phyloP scores from a whole-genome alignment of 768 basidiomycete genomes.

The Polyporus arcularius region DNA sequence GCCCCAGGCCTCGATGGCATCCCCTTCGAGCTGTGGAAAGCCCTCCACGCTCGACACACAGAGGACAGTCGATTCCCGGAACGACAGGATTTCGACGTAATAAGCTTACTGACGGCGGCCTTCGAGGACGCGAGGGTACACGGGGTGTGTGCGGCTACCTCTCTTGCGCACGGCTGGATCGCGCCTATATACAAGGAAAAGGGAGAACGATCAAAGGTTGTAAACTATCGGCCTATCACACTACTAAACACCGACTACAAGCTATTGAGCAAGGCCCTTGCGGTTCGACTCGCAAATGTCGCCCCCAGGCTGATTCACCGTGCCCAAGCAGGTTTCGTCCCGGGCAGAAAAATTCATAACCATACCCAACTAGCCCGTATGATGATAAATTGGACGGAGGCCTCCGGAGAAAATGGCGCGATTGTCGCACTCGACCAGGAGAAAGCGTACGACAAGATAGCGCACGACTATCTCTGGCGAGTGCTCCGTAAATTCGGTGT shows the following conservation, averaged over 20 bases:
- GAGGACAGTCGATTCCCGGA: too few species aligned
- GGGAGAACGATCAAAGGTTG: slow-evolving; percentile 6
- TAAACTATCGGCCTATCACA: slow-evolving; percentile 22
- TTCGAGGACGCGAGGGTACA: too few species aligned
- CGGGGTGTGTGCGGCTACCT: too few species aligned
- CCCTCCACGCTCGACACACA: too few species aligned
- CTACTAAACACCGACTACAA: slow-evolving; percentile 36
- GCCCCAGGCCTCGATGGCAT: too few species aligned
- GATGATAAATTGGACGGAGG: slow-evolving; percentile 16
- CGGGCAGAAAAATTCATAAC: slow-evolving; percentile 32
- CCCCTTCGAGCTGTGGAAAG: too few species aligned
- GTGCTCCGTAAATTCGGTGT: slow-evolving; percentile 4
- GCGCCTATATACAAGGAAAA: slow-evolving; percentile 45
- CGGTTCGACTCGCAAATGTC: slow-evolving; percentile 16
- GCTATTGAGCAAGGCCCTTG: slow-evolving; percentile 28
- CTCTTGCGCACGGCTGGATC: slow-evolving; percentile 34
- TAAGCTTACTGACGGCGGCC: too few species aligned
- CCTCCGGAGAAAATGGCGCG: slow-evolving; percentile 2
- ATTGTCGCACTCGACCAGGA: slow-evolving; percentile 21
- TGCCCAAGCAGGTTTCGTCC: slow-evolving; percentile 43
- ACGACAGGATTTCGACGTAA: too few species aligned
- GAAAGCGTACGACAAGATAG: slow-evolving; percentile 22
- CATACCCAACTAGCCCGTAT: slow-evolving; percentile 30
- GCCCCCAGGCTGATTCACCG: slow-evolving; percentile 29
- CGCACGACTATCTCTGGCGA: slow-evolving; percentile 18